Evolutionary conservation across 345 rosid species (phyloP), one percentile per base, ranked within the genome.

Genomic region (Carallia brachiata): DNA sequence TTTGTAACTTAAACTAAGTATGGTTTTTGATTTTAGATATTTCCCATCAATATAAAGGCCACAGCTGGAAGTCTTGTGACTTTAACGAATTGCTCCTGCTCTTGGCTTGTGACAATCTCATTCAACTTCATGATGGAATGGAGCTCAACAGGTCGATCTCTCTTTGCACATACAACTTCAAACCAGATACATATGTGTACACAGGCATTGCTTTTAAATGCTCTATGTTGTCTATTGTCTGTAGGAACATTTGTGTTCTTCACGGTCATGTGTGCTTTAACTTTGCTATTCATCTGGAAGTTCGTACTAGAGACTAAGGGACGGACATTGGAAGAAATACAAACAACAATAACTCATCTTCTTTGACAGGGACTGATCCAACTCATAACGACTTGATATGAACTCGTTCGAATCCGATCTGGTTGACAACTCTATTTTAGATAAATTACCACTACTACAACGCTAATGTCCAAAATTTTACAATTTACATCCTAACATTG

Each of bases 31-130:
- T 61, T 66, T 27, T 48, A 86, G 90, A 76, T 86, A 67, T 84
- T 81, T 44, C 89, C 90, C 12, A 60, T 86, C 27, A 81, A 84
- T 55, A 13, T 86, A 10, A 83, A 86, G 70, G 90, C 83, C 52
- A 36, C 69, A 16, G 87, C 82, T 0, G 90, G 87, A 67, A 84
- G 87, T 67, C 66, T 86, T 6, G 78, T 77, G 30, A 78, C 79
- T 2, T 63, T 82, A 0, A 76, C 76, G 6, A 80, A 72, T 28
- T 85, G 85, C 84, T 28, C 68, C 53, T 76, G 84, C 27, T 73
- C 83, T 6, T 81, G 86, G 84, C 59, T 70, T 27, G 77, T 81
- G 30, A 66, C 89, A 17, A 81, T 70, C 77, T 71, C 83, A 9
- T 84, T 86, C 74, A 80, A 76, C 67, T 80, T 63, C 54, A 71